Percentiles rank a stretch among this genome's conserved stretches.
Conservation (phyloP, 345 rosid genomes). For the Melastoma malabathricum region DNA sequence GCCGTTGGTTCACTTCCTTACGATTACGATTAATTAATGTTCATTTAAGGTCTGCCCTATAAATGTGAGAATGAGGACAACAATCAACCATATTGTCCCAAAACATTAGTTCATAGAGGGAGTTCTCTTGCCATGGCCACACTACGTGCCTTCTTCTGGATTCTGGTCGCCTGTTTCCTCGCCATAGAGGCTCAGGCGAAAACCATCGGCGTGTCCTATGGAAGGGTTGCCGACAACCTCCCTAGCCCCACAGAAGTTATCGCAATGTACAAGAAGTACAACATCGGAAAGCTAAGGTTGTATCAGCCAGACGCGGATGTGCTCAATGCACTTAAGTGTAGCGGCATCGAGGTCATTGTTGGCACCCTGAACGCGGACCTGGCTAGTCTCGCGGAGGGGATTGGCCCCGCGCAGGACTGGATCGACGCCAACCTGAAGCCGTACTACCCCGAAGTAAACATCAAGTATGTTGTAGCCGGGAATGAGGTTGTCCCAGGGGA, state of each 20-base stretch:
- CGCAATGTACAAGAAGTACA: background rate
- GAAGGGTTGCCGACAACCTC: constrained; percentile 4
- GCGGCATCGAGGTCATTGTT: constrained; percentile 5
- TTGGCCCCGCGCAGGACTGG: background rate
- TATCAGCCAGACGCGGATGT: constrained; percentile 2
- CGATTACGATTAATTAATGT: no score
- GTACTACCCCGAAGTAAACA: background rate
- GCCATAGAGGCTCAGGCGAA: no score
- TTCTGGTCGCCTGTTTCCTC: no score
- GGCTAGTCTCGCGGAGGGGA: background rate
- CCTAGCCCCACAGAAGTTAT: constrained; percentile 1
- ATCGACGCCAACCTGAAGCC: constrained; percentile 3
- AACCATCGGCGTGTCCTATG: constrained; percentile 4
- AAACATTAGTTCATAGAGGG: no score
- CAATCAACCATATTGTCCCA: no score
- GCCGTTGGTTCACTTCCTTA: no score
- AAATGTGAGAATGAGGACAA: no score
- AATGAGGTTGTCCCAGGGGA: background rate
- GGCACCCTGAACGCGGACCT: constrained; percentile 7
- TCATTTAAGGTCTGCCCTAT: no score
- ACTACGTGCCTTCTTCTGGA: no score
- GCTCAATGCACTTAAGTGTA: background rate
- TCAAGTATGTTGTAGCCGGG: constrained; percentile 6
- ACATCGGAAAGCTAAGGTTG: constrained; percentile 1
- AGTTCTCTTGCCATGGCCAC: no score